A percentile compares a stretch with the other conserved stretches of the same genome.
Evolutionary conservation across 2,329 filamentous ascomycete genomes (phyloP).

Genomic region (Scopulariopsis brevicaulis): DNA sequence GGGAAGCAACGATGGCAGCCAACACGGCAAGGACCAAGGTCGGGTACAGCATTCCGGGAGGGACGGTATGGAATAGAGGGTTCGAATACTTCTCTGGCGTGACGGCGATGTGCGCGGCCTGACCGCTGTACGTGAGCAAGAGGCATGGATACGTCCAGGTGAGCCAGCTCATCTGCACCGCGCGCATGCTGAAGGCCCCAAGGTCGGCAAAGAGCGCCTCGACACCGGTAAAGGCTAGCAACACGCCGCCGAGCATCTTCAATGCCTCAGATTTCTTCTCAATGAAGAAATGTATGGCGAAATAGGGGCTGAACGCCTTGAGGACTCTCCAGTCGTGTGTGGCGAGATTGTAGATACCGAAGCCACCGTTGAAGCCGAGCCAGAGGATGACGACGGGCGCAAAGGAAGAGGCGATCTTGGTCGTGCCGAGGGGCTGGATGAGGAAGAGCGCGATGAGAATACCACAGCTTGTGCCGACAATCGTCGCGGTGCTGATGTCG

Average conservation of each 20-base stretch:
- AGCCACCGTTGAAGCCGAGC: conserved; percentile 50
- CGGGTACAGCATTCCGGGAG: conserved; percentile 56
- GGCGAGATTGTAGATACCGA: conserved; percentile 52
- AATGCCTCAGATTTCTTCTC: conserved; percentile 49
- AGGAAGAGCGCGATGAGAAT: conserved; percentile 53
- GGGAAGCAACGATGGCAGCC: conserved; percentile 64
- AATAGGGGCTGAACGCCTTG: conserved; percentile 46
- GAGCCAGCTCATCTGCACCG: conserved; percentile 66
- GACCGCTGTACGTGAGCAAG: conserved; percentile 56
- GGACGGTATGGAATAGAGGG: conserved; percentile 62
- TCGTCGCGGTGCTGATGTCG: conserved; percentile 40
- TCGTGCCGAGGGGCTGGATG: conserved; percentile 54
- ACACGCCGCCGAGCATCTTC: conserved; percentile 56
- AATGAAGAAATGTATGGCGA: conserved; percentile 48
- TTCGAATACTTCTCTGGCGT: conserved; percentile 44
- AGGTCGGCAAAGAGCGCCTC: conserved; percentile 71
- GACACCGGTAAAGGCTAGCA: conserved; percentile 68
- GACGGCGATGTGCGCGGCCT: conserved; percentile 40
- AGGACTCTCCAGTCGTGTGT: conserved; percentile 40
- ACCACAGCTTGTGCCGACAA: conserved; percentile 52
- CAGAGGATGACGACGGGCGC: conserved; percentile 58
- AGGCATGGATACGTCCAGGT: conserved; percentile 56
- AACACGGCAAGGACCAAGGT: conserved; percentile 57
- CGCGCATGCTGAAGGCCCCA: conserved; percentile 58
- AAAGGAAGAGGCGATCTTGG: conserved; percentile 47